A percentile compares a stretch with the other conserved stretches of the same genome.
These are phyloP conservation scores for Aegilops longissima DNA, from an alignment of 176 grass and related monocot genomes.

Conservation along the genomic window DNA sequence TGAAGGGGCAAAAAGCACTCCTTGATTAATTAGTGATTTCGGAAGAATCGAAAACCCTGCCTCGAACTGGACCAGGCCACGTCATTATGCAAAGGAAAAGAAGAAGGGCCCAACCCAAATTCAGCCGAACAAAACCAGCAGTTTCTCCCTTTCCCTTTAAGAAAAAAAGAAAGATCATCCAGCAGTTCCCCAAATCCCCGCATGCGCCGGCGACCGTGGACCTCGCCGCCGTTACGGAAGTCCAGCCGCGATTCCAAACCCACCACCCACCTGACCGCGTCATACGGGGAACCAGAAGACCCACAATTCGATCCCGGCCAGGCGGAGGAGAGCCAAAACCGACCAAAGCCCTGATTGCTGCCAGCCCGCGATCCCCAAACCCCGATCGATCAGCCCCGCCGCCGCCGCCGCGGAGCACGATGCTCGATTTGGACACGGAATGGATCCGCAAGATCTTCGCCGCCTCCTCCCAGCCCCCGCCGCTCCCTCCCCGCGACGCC, in stretches of 20 bases:
- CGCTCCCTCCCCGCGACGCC: background rate
- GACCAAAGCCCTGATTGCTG: background rate
- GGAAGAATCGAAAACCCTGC: too few species aligned
- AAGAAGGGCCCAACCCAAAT: too few species aligned
- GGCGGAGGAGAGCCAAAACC: background rate
- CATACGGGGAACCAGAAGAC: background rate
- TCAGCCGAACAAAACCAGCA: too few species aligned
- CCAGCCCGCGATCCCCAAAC: background rate
- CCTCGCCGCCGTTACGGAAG: background rate
- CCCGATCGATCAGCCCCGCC: background rate
- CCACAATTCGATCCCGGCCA: background rate
- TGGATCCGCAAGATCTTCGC: background rate
- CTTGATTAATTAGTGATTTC: too few species aligned
- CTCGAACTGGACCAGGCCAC: too few species aligned
- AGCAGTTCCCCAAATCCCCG: background rate
- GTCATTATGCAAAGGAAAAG: too few species aligned
- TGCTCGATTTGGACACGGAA: background rate
- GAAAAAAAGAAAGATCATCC: background rate
- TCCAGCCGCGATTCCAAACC: background rate
- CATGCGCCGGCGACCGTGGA: background rate
- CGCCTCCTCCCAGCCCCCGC: background rate
- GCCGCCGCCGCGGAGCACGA: background rate
- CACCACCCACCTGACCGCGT: background rate
- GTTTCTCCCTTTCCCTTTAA: too few species aligned
- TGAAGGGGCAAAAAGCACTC: too few species aligned